Evolutionary conservation across 768 basidiomycete genomes (phyloP), one percentile per base, ranked within the genome.

Genomic region (Phylloporus sp.): DNA sequence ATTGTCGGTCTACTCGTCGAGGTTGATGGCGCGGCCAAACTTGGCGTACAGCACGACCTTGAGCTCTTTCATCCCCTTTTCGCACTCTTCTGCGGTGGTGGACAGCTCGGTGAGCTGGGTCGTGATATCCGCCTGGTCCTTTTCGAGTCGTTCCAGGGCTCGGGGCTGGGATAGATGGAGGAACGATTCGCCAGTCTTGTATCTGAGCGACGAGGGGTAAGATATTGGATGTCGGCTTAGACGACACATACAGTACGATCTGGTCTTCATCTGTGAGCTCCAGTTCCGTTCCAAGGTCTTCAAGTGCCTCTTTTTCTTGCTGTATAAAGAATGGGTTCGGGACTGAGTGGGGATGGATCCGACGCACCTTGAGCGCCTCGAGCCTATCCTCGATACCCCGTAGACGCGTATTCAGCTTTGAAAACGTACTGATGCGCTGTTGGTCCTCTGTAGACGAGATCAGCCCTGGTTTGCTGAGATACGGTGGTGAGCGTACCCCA

Each of bases 271-370:
- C 92, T 1, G 85, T 83, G 10, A 97, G 81, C 64, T 95, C 93
- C 22, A 97, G 79, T 62, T 97, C 95, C 40, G 80, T 88, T 2
- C 82, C 72, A 27, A 97, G 79, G 66, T 97, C 95, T 53, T 95
- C 92, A 13, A 95, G 80, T 3, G 92, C 88, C 60, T 97, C 95
- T 71, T 95, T 95, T 72, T 95, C 93, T 79, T 89, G 85, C 93
- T 97, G 63, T 13, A 47, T 34, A 11, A 27, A 22, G 18, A 11
- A 11, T 38, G 9, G 11, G 20, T 20, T 11, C 22, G 9, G 20
- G 36, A 22, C 36, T 18, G 9, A 18, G 18, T 22, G 10, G 20
- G 27, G 16, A 16, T 20, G 18, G 36, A 10, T 13, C 11, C 61
- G 71, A 16, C 60, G 24, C 29, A 92, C 94, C 80, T 89, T 89